These are phyloP conservation scores for Ganoderma meredithae DNA, from an alignment of 1,284 basidiomycete species.

Conservation along the genomic window DNA sequence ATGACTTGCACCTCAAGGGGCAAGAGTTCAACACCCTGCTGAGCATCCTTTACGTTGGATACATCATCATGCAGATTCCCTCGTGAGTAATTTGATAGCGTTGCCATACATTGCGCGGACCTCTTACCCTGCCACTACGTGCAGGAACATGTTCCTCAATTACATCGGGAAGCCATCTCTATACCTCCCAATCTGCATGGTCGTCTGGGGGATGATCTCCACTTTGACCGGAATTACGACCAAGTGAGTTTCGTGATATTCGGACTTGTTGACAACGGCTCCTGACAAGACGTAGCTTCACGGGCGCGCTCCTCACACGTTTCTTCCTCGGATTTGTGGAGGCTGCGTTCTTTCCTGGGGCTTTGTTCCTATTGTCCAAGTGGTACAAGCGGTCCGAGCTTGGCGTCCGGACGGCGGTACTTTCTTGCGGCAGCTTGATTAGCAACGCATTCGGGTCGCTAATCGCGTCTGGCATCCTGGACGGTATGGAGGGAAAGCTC, in stretches of 20 bases:
- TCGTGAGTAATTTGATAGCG: conserved; percentile 54
- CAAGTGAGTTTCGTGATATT: background rate
- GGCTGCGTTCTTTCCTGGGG: conserved; percentile 79
- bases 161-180: conserved; percentile 75
- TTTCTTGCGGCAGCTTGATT: conserved; percentile 77
- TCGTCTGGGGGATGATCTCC: conserved; percentile 75
- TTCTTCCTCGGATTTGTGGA: conserved; percentile 78
- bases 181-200: conserved; percentile 78
- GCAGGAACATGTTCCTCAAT: conserved; percentile 78
- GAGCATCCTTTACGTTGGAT: conserved; percentile 81
- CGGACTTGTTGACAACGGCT: background rate
- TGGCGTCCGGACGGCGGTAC: conserved; percentile 74
- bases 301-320: conserved; percentile 73
- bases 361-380: conserved; percentile 71
- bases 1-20: conserved; percentile 68
- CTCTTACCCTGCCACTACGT: background rate
- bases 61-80: conserved; percentile 82
- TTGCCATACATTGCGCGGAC: background rate
- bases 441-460: conserved; percentile 87
- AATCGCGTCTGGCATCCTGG: conserved; percentile 78
- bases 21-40: conserved; percentile 76
- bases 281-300: conserved; percentile 54
- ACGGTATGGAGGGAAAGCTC: conserved; percentile 72
- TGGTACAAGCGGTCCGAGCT: conserved; percentile 77
- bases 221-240: conserved; percentile 61